Percentiles rank a stretch among this genome's conserved stretches.
These are phyloP conservation scores for Tremella yokohamensis DNA, from an alignment of 768 basidiomycete genomes.

Conservation along the genomic window DNA sequence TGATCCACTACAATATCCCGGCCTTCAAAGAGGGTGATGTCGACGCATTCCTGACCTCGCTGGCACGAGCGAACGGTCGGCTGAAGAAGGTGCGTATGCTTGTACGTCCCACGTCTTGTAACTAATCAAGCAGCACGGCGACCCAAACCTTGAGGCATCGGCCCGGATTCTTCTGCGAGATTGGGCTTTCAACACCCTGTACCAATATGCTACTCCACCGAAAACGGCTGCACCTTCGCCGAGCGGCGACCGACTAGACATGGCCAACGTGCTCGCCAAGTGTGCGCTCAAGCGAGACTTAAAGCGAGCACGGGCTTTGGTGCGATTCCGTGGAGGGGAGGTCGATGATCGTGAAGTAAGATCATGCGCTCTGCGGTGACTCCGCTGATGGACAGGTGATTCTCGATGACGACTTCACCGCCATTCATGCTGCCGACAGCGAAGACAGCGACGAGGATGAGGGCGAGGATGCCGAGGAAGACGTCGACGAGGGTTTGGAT, in stretches of 20 bases:
- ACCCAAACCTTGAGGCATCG: slow-evolving; percentile 67
- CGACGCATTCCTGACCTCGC: slow-evolving; percentile 67
- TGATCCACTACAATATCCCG: slow-evolving; percentile 80
- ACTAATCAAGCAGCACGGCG: slow-evolving; percentile 60
- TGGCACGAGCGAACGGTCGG: slow-evolving; percentile 71
- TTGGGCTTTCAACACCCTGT: slow-evolving; percentile 73
- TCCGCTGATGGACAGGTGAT: slow-evolving; percentile 51
- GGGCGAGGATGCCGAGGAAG: slow-evolving; percentile 51
- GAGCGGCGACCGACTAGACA: slow-evolving; percentile 52
- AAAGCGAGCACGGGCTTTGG: slow-evolving; percentile 61
- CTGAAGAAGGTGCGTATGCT: slow-evolving; percentile 66
- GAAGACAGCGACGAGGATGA: slow-evolving; percentile 49
- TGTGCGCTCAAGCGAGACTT: slow-evolving; percentile 65
- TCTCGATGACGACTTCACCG: slow-evolving; percentile 53
- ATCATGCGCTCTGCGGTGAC: slow-evolving; percentile 23
- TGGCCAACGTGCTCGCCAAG: slow-evolving; percentile 57
- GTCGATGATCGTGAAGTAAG: slow-evolving; percentile 55
- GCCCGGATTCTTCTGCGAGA: slow-evolving; percentile 76
- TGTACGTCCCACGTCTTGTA: slow-evolving; percentile 15
- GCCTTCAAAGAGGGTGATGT: slow-evolving; percentile 69
- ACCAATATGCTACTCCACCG: slow-evolving; percentile 66
- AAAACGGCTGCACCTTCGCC: slow-evolving; percentile 36
- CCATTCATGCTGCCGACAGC: slow-evolving; percentile 52
- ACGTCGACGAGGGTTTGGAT: slow-evolving; percentile 51
- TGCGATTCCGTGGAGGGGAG: slow-evolving; percentile 56